Percentiles rank a stretch among this genome's conserved stretches.
These are phyloP conservation scores for Allium fistulosum DNA, from an alignment of 106 monocot species.

Conservation along the genomic window DNA sequence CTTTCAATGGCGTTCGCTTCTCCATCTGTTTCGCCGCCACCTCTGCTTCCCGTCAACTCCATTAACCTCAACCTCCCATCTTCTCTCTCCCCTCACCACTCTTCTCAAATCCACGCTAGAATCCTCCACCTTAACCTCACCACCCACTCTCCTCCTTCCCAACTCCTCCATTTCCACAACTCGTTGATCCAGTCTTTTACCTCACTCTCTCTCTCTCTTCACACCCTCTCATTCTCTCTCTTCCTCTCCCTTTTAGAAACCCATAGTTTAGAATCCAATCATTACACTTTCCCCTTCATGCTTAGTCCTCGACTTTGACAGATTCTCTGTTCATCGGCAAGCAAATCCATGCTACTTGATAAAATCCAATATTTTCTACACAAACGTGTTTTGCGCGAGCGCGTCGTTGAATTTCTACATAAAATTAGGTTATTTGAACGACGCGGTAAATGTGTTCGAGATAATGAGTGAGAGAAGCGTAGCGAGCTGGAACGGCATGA, in stretches of 20 bases:
- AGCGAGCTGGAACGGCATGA: constrained; percentile 40
- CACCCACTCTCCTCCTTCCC: constrained; percentile 1
- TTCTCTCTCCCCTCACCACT: not conserved
- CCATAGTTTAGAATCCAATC: constrained; percentile 1
- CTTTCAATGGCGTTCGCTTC: too few species aligned
- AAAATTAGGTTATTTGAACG: constrained; percentile 6
- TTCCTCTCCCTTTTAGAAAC: constrained; percentile 8
- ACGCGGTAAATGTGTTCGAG: constrained; percentile 29
- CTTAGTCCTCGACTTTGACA: not conserved
- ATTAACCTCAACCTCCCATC: not conserved
- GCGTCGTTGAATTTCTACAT: not conserved
- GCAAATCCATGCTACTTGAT: constrained; percentile 39
- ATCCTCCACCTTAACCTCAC: constrained; percentile 2
- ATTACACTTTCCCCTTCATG: constrained; percentile 1
- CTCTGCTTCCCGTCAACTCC: not conserved
- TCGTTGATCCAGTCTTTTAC: not conserved
- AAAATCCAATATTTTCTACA: constrained; percentile 16
- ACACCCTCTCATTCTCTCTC: constrained; percentile 12
- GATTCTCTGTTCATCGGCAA: constrained; percentile 17
- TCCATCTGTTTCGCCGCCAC: not conserved
- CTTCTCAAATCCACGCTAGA: not conserved
- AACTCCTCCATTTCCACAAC: constrained; percentile 7
- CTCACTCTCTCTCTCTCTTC: not conserved
- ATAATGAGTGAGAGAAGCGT: constrained; percentile 38
- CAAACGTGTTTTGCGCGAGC: constrained; percentile 39